phyloP scores from a whole-genome alignment of 129 eudicot species.

The Rutidosis leptorrhynchoides region DNA sequence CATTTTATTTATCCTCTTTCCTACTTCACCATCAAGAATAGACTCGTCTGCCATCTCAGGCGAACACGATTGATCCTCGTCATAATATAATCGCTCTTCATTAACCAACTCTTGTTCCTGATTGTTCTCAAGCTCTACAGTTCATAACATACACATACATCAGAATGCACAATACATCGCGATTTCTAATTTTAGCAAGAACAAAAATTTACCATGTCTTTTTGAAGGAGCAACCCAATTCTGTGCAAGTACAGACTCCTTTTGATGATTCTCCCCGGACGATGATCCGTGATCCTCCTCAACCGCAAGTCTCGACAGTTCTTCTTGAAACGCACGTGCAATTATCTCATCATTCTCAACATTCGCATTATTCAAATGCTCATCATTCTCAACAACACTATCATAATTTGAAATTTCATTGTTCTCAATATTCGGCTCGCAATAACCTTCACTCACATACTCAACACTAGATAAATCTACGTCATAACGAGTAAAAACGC shows the following conservation, averaged over 20 bases:
- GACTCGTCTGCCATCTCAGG: slow-evolving; percentile 70
- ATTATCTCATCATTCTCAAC: slow-evolving; percentile 66
- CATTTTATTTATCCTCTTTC: slow-evolving; percentile 72
- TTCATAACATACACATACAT: neutral
- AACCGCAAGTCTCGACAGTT: slow-evolving; percentile 43
- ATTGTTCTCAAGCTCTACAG: slow-evolving; percentile 26
- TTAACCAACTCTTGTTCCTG: slow-evolving; percentile 27
- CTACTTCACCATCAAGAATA: slow-evolving; percentile 71
- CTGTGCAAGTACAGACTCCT: slow-evolving; percentile 44
- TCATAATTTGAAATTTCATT: slow-evolving; percentile 20
- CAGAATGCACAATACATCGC: no score
- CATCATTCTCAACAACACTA: slow-evolving; percentile 33
- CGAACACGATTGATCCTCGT: slow-evolving; percentile 19
- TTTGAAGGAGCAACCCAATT: slow-evolving; percentile 48
- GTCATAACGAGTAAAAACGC: slow-evolving; percentile 44
- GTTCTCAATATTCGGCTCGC: slow-evolving; percentile 34
- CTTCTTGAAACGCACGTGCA: slow-evolving; percentile 68
- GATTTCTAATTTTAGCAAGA: slow-evolving; percentile 13
- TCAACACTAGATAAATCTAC: slow-evolving; percentile 48
- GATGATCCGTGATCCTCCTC: slow-evolving; percentile 34
- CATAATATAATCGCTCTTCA: slow-evolving; percentile 25
- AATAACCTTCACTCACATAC: slow-evolving; percentile 56
- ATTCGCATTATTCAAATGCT: neutral
- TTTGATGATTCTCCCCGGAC: slow-evolving; percentile 23
- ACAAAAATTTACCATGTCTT: slow-evolving; percentile 31